Conservation (phyloP, 2,329 filamentous ascomycete species). For the Alternaria conjuncta region DNA sequence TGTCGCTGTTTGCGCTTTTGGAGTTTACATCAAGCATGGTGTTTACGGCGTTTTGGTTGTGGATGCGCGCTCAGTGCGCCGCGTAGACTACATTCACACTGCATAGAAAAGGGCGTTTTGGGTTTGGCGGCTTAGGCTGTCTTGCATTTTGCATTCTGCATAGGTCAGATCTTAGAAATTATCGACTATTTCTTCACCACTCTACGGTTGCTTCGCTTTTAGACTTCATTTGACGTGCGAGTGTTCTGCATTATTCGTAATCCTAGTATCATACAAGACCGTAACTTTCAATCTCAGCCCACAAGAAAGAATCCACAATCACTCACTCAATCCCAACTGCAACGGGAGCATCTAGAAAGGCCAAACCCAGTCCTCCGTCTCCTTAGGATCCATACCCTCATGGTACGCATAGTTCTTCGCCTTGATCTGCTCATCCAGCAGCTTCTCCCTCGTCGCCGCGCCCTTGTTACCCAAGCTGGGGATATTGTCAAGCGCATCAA, state of each 20-base stretch:
- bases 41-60: constrained; percentile 15
- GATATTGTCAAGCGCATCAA: constrained; percentile 76
- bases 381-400: constrained; percentile 73
- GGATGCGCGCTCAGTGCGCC: background rate
- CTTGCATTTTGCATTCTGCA: background rate
- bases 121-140: background rate
- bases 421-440: constrained; percentile 69
- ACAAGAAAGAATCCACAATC: background rate
- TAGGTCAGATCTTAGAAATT: background rate
- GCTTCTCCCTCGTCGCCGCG: constrained; percentile 65
- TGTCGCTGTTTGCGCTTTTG: background rate
- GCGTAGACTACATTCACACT: background rate
- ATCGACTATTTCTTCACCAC: background rate
- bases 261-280: background rate
- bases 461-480: constrained; percentile 67
- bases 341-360: constrained; percentile 47
- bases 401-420: constrained; percentile 68
- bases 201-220: background rate
- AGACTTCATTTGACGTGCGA: background rate
- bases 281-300: background rate
- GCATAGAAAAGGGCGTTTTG: constrained; percentile 8
- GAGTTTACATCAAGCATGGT: constrained; percentile 9
- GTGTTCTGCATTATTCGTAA: background rate
- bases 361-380: constrained; percentile 72
- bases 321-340: background rate